phyloP scores from a whole-genome alignment of 2,329 filamentous ascomycete species.

The Trichophyton rubrum region DNA sequence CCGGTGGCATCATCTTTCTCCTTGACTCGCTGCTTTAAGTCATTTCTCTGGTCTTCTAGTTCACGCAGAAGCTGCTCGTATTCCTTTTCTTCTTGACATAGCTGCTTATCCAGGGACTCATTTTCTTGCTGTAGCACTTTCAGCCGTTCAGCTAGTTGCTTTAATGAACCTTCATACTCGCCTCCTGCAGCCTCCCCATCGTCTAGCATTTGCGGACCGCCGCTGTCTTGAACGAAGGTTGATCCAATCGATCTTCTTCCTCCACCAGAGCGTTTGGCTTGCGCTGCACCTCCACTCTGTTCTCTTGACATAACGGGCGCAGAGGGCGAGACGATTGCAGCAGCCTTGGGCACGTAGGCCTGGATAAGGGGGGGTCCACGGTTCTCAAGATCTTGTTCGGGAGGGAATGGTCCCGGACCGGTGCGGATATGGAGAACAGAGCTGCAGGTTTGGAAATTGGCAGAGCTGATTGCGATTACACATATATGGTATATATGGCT shows the following conservation, averaged over 20 bases:
- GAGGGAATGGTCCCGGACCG: constrained; percentile 36
- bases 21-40: constrained; percentile 62
- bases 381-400: constrained; percentile 24
- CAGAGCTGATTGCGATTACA: constrained; percentile 78
- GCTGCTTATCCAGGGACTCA: constrained; percentile 61
- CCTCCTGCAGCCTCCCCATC: constrained; percentile 31
- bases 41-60: constrained; percentile 64
- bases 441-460: constrained; percentile 87
- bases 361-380: constrained; percentile 34
- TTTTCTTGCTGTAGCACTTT: constrained; percentile 71
- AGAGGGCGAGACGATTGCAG: constrained; percentile 47
- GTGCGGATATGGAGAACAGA: constrained; percentile 74
- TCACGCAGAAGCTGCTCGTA: constrained; percentile 53
- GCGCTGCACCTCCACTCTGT: constrained; percentile 42
- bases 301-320: constrained; percentile 54
- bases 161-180: constrained; percentile 54
- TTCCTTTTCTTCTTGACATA: constrained; percentile 56
- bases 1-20: constrained; percentile 86
- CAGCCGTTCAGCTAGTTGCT: constrained; percentile 68
- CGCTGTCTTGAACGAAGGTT: constrained; percentile 40
- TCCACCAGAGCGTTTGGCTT: constrained; percentile 52
- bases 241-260: constrained; percentile 60
- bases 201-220: constrained; percentile 28
- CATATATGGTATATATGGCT: constrained; percentile 87
- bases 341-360: constrained; percentile 41